These are phyloP conservation scores for Fusarium sororula DNA, from an alignment of 2,329 filamentous ascomycete genomes.

Conservation along the genomic window DNA sequence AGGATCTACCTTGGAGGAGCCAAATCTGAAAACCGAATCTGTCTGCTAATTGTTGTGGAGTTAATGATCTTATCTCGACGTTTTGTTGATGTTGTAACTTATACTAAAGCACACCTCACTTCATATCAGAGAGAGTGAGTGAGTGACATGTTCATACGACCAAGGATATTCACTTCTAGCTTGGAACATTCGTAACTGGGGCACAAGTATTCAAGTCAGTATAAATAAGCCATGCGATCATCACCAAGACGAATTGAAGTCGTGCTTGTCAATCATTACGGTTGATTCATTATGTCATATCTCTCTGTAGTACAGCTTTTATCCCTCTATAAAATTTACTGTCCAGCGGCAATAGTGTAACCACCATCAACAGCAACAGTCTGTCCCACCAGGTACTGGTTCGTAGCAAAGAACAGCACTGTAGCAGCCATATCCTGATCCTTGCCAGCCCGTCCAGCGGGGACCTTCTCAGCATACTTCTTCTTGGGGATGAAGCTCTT, in stretches of 20 bases:
- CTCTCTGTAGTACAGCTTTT: background rate
- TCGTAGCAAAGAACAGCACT: conserved; percentile 63
- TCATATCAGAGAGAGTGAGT: background rate
- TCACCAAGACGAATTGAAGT: accelerated
- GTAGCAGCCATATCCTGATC: conserved; percentile 76
- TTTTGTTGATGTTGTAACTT: too few species aligned
- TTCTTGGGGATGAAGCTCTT: conserved; percentile 69
- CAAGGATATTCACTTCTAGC: background rate
- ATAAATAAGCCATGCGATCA: background rate
- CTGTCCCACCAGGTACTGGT: conserved; percentile 57
- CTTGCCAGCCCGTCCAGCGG: conserved; percentile 72
- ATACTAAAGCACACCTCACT: background rate
- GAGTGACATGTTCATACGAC: background rate
- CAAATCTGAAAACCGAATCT: too few species aligned
- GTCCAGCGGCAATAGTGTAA: conserved; percentile 51
- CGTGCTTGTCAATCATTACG: background rate
- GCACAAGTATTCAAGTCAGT: too few species aligned
- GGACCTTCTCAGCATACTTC: conserved; percentile 68
- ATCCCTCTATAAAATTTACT: background rate
- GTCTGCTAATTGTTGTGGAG: too few species aligned
- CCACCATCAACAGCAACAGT: conserved; percentile 56
- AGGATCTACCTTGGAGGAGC: too few species aligned
- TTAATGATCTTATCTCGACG: too few species aligned
- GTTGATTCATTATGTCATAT: background rate
- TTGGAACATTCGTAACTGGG: accelerated